Base-by-base conservation (phyloP, 176 grass and related monocot species). In the Oryza meyeriana region DNA sequence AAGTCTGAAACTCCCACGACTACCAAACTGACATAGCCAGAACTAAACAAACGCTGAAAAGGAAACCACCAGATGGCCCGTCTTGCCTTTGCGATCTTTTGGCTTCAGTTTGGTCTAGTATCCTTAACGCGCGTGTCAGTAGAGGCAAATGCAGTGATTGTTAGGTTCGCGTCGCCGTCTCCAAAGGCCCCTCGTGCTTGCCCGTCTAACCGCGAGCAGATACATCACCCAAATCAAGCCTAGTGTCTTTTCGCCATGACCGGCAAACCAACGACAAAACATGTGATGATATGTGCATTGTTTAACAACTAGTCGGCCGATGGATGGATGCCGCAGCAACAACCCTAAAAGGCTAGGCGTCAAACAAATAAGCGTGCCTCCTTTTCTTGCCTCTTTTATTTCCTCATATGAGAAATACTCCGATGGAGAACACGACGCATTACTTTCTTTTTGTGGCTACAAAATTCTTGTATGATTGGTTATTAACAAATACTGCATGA, bases 131-230 rank as follows among this genome's bases (percentile, higher is more conserved):
- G 40, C 64, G 40, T 81, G 72, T 57, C 82, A 81, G 28, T 1
- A 59, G 78, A 75, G 24, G 65, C 42, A 36, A 66, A 77, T 36
- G 65, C 58, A 59, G 55, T 12, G 66, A 22, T 71, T 33, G 33
- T 89, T 85, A 77, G 72, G 87, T 89, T 72, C 65, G 57, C 57
- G 12, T 85, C 82, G 71, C 55, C 40, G 52, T 85, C 82, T 28
- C 52, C 71, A 42, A 85, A 89, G 80, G 64, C 64, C 63, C 30
- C 14, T 47, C 63, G 2, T 2, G 66, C 66, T 13, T 82, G 27
- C 61, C 82, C 41, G 41, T 77, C 52, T 71, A 76, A 61, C 25
- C 26, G 55, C 38, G 74, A 31, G 82, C 72, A 55, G 26, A 69
- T 16, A 47, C 47, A 61, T 69, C 47, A 25, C 45, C 69, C 18